These are phyloP conservation scores for Scytalidium sp. DNA, from an alignment of 2,329 filamentous ascomycete species.

Conservation along the genomic window DNA sequence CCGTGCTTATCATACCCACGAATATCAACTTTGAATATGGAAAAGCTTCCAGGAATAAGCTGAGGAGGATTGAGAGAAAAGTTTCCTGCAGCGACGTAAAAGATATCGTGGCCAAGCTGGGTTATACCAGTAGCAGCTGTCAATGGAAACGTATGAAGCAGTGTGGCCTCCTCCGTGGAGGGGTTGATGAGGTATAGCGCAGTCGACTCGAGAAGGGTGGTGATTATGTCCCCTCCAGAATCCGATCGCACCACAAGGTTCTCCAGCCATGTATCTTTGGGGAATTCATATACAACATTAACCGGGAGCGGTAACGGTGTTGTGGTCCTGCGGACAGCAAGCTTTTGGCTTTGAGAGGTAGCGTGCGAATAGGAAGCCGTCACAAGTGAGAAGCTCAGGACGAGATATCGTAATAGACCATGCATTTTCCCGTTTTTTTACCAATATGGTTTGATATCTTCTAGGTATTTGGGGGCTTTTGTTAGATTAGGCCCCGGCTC, in stretches of 20 bases:
- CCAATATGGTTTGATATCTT: too few relatives aligned
- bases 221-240: conserved; percentile 9
- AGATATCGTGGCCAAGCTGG: conserved; percentile 26
- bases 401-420: too few relatives aligned
- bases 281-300: conserved; percentile 11
- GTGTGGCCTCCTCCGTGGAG: conserved; percentile 2
- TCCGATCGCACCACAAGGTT: conserved; percentile 14
- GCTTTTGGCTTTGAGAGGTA: too few relatives aligned
- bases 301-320: conserved; percentile 9
- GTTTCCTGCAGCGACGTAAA: conserved; percentile 22
- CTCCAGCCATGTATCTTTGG: conserved; percentile 18
- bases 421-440: too few relatives aligned
- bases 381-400: too few relatives aligned
- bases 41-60: conserved; percentile 2
- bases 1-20: neutral
- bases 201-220: conserved; percentile 1
- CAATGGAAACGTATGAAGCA: conserved; percentile 13
- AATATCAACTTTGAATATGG: conserved; percentile 17
- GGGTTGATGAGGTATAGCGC: conserved; percentile 12
- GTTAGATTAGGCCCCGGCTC: too few relatives aligned
- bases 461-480: too few relatives aligned
- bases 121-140: conserved; percentile 32
- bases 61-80: conserved; percentile 10
- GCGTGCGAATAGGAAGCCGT: too few relatives aligned
- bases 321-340: neutral